Percentiles rank a stretch among this genome's conserved stretches.
Conservation (phyloP, 2,329 filamentous ascomycete species). For the Ceratocystis smalleyi region DNA sequence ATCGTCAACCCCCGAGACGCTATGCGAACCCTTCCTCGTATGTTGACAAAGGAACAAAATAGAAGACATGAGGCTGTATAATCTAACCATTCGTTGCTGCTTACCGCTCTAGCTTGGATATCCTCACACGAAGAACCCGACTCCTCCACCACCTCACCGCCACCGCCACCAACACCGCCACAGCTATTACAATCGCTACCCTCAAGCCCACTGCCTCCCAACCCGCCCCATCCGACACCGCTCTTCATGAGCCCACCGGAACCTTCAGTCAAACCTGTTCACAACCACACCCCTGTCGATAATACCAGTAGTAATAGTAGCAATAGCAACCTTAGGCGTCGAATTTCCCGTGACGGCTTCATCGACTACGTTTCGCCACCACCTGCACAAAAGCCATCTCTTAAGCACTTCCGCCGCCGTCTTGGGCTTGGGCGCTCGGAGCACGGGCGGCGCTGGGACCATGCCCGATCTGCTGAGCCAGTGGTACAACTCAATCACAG, state of each 20-base stretch:
- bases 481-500: slow-evolving; percentile 29
- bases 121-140: slow-evolving; percentile 32
- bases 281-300: slow-evolving; percentile 29
- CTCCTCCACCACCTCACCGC: neutral
- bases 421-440: slow-evolving; percentile 21
- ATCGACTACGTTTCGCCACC: slow-evolving; percentile 24
- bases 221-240: slow-evolving; percentile 25
- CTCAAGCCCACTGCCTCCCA: slow-evolving; percentile 17
- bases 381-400: neutral
- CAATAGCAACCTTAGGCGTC: slow-evolving; percentile 23
- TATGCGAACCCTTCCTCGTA: slow-evolving; percentile 14
- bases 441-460: slow-evolving; percentile 43
- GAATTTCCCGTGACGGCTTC: slow-evolving; percentile 35
- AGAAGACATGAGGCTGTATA: neutral
- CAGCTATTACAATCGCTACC: neutral
- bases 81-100: neutral
- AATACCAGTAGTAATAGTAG: neutral
- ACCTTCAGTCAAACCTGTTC: slow-evolving; percentile 27
- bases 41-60: neutral
- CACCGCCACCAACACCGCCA: neutral
- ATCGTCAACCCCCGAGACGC: slow-evolving; percentile 11
- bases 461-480: slow-evolving; percentile 42
- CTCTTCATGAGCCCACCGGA: slow-evolving; percentile 27
- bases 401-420: slow-evolving; percentile 13
- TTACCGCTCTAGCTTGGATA: slow-evolving; percentile 31